Conservation (phyloP, 2,329 filamentous ascomycete genomes). For the Epichloe aotearoae region DNA sequence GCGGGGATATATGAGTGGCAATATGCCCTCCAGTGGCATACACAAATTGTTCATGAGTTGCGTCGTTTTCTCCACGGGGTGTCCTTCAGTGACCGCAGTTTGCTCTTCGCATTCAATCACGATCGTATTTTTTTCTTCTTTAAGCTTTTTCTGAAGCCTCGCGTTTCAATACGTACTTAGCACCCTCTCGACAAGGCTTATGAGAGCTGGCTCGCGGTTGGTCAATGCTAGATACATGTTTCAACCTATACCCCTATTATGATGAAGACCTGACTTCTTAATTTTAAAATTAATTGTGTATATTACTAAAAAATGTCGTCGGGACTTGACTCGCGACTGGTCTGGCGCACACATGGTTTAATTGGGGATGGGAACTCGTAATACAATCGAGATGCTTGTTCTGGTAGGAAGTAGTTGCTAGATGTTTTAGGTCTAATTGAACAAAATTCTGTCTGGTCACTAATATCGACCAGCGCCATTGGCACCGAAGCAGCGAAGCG, state of each 20-base stretch:
- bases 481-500: no score
- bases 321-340: not conserved
- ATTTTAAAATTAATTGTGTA: not conserved
- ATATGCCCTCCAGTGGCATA: no score
- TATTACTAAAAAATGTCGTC: not conserved
- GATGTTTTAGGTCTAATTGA: not conserved
- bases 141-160: not conserved
- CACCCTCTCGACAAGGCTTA: not conserved
- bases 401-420: not conserved
- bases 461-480: no score
- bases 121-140: no score
- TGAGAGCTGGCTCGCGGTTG: not conserved
- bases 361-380: not conserved
- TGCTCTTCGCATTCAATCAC: no score
- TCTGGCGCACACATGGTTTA: no score
- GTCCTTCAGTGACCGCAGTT: no score
- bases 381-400: not conserved
- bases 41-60: no score
- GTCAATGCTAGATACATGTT: not conserved
- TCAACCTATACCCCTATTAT: not conserved
- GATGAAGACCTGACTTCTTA: not conserved
- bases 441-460: not conserved
- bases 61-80: no score
- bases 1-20: no score
- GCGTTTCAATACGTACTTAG: not conserved